Conservation (phyloP, 306 rosid species). For the Fragaria nilgerrensis region DNA sequence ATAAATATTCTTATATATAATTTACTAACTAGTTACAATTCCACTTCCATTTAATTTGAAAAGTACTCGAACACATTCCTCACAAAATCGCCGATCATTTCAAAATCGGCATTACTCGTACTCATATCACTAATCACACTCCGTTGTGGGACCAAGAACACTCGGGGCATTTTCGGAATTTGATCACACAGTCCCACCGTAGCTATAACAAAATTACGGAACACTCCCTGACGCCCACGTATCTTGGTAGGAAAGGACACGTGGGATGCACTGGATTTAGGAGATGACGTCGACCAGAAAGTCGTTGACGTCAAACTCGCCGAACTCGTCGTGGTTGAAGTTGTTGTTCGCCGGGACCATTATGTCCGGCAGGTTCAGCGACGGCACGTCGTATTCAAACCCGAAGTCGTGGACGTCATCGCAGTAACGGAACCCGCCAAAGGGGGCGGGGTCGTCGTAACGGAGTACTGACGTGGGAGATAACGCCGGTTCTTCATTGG, state of each 20-base stretch:
- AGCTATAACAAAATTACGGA: constrained; percentile 20
- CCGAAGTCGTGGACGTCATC: constrained; percentile 42
- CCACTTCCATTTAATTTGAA: neutral
- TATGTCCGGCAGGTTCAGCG: constrained; percentile 37
- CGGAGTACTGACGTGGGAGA: constrained; percentile 71
- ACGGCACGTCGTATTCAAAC: constrained; percentile 48
- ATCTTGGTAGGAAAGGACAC: neutral
- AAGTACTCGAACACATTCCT: too few relatives aligned
- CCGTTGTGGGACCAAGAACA: constrained; percentile 6
- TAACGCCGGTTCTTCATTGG: neutral
- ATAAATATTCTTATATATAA: neutral
- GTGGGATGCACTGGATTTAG: constrained; percentile 5
- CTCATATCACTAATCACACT: constrained; percentile 23
- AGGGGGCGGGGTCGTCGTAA: constrained; percentile 20
- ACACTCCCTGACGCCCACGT: neutral
- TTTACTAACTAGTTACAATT: constrained; percentile 18
- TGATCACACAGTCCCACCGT: neutral
- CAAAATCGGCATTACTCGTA: constrained; percentile 6
- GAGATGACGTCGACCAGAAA: constrained; percentile 47
- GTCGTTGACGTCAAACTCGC: constrained; percentile 67
- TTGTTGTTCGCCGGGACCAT: constrained; percentile 32
- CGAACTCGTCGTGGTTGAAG: constrained; percentile 50
- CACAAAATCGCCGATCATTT: constrained; percentile 41
- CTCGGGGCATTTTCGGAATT: constrained; percentile 29
- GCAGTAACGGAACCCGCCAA: constrained; percentile 33